phyloP scores from a whole-genome alignment of 2,329 filamentous ascomycete species.

The Colletotrichum paranaense region DNA sequence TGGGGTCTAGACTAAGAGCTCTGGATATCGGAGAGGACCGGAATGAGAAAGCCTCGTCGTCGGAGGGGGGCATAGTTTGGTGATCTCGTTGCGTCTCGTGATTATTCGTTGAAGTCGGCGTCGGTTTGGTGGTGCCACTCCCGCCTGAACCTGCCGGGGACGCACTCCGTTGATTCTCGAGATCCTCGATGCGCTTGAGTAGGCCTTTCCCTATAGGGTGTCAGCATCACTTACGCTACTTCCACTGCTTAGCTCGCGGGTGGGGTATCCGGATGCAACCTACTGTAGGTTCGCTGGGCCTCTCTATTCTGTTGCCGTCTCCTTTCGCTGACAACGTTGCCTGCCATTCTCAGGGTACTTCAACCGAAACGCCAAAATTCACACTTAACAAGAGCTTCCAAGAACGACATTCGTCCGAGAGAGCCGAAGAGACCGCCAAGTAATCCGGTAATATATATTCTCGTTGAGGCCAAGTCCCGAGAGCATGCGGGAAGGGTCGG shows the following conservation, averaged over 20 bases:
- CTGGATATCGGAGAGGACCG: not conserved
- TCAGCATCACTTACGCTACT: not conserved
- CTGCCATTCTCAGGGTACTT: not conserved
- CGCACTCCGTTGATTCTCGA: not conserved
- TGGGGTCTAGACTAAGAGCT: not conserved
- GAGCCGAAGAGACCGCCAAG: not conserved
- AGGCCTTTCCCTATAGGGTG: not conserved
- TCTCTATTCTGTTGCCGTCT: not conserved
- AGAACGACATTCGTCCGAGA: not conserved
- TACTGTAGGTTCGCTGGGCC: not conserved
- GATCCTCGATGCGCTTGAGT: not conserved
- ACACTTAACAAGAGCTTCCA: not conserved
- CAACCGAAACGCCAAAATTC: not conserved
- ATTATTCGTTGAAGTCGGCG: not conserved
- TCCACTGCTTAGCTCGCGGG: not conserved
- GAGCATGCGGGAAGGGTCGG: not conserved
- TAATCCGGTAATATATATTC: not conserved
- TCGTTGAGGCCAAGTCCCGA: not conserved
- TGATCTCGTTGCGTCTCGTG: not conserved
- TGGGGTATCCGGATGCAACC: not conserved
- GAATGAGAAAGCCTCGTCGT: not conserved
- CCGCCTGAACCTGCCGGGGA: not conserved
- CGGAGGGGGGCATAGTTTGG: not conserved
- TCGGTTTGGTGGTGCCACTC: not conserved
- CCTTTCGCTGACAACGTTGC: not conserved